phyloP scores from a whole-genome alignment of 2,329 filamentous ascomycete genomes.

The Pleoardoris graminearum region DNA sequence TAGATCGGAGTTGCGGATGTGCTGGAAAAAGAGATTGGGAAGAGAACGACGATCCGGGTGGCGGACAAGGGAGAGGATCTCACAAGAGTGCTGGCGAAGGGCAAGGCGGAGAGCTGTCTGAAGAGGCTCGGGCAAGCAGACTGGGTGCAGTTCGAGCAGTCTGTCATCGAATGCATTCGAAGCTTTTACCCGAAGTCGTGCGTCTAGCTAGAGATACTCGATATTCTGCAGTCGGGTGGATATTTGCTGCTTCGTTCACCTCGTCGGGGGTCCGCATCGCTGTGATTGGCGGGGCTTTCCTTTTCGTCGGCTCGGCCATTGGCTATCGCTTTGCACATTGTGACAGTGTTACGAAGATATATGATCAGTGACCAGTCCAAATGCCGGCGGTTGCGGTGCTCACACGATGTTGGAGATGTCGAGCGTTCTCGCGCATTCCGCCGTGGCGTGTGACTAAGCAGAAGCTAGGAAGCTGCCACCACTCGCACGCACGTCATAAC shows the following conservation, averaged over 20 bases:
- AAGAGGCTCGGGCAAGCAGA: constrained; percentile 14
- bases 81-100: constrained; percentile 5
- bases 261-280: background rate
- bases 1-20: constrained; percentile 15
- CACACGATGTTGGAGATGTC: background rate
- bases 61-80: constrained; percentile 19
- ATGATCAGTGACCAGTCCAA: too few relatives aligned
- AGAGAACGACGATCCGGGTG: constrained; percentile 9
- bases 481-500: constrained; percentile 18
- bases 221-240: background rate
- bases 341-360: too few relatives aligned
- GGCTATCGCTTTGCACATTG: background rate
- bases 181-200: constrained; percentile 14
- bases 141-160: constrained; percentile 15
- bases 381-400: background rate
- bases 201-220: too few relatives aligned
- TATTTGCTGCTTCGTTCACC: background rate
- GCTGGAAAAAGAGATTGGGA: constrained; percentile 14
- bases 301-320: background rate
- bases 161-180: constrained; percentile 16
- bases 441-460: constrained; percentile 3
- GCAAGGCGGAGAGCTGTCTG: constrained; percentile 9
- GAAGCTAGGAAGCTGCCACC: constrained; percentile 8
- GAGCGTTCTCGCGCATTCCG: constrained; percentile 25
- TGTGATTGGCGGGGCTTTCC: background rate